These are phyloP conservation scores for Tylopilus balloui DNA, from an alignment of 768 basidiomycete species.

Conservation along the genomic window DNA sequence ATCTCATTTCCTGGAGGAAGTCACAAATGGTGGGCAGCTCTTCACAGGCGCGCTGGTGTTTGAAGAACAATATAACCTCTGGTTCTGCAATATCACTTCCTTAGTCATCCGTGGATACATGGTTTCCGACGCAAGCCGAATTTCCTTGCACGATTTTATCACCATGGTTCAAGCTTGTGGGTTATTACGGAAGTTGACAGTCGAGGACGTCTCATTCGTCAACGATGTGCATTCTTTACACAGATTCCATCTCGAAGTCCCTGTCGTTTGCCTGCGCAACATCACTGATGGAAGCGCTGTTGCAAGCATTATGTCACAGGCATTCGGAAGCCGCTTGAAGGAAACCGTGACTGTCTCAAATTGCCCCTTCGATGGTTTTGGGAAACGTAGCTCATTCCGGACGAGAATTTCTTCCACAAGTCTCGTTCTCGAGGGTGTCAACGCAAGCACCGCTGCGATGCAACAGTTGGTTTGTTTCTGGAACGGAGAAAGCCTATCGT, in stretches of 20 bases:
- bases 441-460: not conserved
- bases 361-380: slow-evolving; percentile 6
- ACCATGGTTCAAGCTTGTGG: not conserved
- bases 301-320: slow-evolving; percentile 1
- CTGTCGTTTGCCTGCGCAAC: not conserved
- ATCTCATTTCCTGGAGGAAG: not conserved
- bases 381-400: not conserved
- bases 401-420: not conserved
- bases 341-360: not conserved
- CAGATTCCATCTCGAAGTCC: slow-evolving; percentile 6
- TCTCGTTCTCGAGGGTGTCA: slow-evolving; percentile 3
- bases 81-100: slow-evolving; percentile 5
- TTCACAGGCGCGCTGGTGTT: not conserved
- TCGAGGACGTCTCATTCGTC: slow-evolving; percentile 5
- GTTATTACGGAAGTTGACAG: not conserved
- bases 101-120: not conserved
- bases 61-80: not conserved
- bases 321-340: slow-evolving; percentile 2
- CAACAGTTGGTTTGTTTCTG: slow-evolving; percentile 4
- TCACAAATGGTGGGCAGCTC: not conserved
- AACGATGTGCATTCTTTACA: slow-evolving; percentile 3
- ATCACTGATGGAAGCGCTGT: not conserved
- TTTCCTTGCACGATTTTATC: slow-evolving; percentile 6
- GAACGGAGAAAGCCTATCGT: slow-evolving; percentile 7
- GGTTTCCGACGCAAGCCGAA: not conserved